Percentiles rank a stretch among this genome's conserved stretches.
Conservation (phyloP, 2,329 filamentous ascomycete species). For the Xylaria sp. region DNA sequence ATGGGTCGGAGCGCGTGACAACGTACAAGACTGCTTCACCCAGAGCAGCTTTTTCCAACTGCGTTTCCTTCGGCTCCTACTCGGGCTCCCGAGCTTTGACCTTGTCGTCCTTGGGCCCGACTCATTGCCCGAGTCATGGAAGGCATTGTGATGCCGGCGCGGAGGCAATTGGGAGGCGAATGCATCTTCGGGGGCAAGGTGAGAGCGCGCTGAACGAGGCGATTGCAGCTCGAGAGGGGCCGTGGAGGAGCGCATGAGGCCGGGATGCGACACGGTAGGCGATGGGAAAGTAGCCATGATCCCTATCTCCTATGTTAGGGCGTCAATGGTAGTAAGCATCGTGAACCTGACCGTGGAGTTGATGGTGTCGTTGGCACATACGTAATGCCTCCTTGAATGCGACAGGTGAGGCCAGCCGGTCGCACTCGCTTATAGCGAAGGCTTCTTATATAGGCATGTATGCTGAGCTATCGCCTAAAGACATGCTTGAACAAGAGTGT, state of each 20-base stretch:
- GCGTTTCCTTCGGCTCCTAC: constrained; percentile 62
- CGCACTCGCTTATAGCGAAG: not conserved
- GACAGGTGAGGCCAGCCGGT: not conserved
- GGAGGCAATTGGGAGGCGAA: constrained; percentile 61
- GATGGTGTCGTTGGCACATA: not conserved
- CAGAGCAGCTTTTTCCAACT: constrained; percentile 95
- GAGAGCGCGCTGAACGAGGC: constrained; percentile 53
- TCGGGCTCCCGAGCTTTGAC: constrained; percentile 51
- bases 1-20: constrained; percentile 8
- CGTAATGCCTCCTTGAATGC: not conserved
- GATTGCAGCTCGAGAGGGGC: constrained; percentile 33
- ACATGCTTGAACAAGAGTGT: not conserved
- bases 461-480: not conserved
- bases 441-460: not conserved
- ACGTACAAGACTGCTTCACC: constrained; percentile 90
- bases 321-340: not conserved
- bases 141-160: constrained; percentile 38
- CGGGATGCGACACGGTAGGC: constrained; percentile 12
- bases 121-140: constrained; percentile 33
- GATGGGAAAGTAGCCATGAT: constrained; percentile 9
- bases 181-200: constrained; percentile 79
- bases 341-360: not conserved
- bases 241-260: constrained; percentile 38
- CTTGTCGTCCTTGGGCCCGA: constrained; percentile 37
- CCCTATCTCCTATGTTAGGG: not conserved